These are phyloP conservation scores for Fusarium virguliforme DNA, from an alignment of 2,329 filamentous ascomycete species.

Conservation along the genomic window DNA sequence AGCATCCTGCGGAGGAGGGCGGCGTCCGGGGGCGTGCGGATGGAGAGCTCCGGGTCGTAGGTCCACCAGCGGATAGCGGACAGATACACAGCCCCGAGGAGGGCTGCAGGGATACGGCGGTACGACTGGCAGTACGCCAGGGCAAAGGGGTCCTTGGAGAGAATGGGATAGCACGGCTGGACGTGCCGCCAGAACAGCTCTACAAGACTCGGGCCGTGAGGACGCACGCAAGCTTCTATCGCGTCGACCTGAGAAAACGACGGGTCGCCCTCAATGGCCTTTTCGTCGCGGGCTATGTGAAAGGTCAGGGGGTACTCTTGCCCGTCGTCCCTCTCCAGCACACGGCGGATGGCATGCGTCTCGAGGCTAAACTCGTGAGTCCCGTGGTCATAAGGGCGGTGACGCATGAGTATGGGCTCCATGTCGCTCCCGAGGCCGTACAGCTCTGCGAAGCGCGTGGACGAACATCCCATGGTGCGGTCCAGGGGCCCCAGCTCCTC, in stretches of 20 bases:
- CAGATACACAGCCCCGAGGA: conserved; percentile 71
- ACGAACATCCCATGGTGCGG: conserved; percentile 48
- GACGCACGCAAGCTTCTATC: conserved; percentile 72
- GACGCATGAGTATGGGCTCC: conserved; percentile 55
- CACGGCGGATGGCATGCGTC: conserved; percentile 73
- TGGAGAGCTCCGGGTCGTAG: conserved; percentile 58
- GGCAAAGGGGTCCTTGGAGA: conserved; percentile 70
- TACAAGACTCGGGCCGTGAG: conserved; percentile 72
- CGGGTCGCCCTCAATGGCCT: conserved; percentile 50
- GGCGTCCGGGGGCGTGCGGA: conserved; percentile 49
- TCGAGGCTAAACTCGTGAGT: conserved; percentile 64
- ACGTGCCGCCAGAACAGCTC: conserved; percentile 75
- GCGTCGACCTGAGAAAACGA: conserved; percentile 55
- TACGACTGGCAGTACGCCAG: conserved; percentile 68
- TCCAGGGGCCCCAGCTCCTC: conserved; percentile 37
- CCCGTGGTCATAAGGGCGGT: conserved; percentile 68
- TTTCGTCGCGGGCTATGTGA: conserved; percentile 54
- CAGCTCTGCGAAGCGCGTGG: conserved; percentile 52
- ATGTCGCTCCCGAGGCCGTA: conserved; percentile 56
- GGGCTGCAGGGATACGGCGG: conserved; percentile 66
- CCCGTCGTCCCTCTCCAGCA: conserved; percentile 66
- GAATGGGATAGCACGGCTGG: conserved; percentile 68
- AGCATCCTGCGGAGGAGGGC: conserved; percentile 47
- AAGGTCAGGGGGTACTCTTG: conserved; percentile 55
- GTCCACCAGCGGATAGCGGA: conserved; percentile 70